Conservation (phyloP, 2,329 filamentous ascomycete species). For the Sclerotinia nivalis region DNA sequence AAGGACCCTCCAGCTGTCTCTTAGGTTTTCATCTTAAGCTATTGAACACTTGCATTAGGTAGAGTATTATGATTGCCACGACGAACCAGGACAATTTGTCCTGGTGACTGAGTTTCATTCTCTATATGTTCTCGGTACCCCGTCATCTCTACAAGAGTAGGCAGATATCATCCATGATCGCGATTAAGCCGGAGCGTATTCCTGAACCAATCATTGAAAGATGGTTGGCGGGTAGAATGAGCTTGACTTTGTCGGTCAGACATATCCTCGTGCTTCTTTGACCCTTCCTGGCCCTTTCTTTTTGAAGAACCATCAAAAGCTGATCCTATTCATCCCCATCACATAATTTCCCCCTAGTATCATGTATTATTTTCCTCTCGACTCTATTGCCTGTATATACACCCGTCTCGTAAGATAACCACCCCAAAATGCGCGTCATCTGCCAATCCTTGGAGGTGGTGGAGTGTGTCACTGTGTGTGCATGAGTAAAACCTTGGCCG, state of each 20-base stretch:
- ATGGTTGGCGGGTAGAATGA: slow-evolving; percentile 78
- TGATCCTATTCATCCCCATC: neutral
- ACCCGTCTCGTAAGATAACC: neutral
- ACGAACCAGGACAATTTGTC: slow-evolving; percentile 40
- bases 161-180: slow-evolving; percentile 76
- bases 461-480: neutral
- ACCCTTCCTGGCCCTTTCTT: neutral
- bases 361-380: neutral
- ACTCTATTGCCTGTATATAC: slow-evolving; percentile 3
- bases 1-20: neutral
- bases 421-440: neutral
- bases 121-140: slow-evolving; percentile 79
- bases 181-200: slow-evolving; percentile 99
- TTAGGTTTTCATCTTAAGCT: neutral
- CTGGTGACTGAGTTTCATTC: slow-evolving; percentile 61
- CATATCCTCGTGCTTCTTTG: slow-evolving; percentile 28
- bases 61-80: slow-evolving; percentile 36
- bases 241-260: slow-evolving; percentile 79
- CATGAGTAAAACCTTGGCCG: neutral
- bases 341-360: neutral
- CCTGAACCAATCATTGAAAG: slow-evolving; percentile 80
- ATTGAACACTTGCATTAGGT: slow-evolving; percentile 13
- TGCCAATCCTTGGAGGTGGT: neutral
- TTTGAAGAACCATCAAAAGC: neutral
- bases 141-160: slow-evolving; percentile 56